Conservation (phyloP, 148 eudicot species). For the Nyssa sinensis region DNA sequence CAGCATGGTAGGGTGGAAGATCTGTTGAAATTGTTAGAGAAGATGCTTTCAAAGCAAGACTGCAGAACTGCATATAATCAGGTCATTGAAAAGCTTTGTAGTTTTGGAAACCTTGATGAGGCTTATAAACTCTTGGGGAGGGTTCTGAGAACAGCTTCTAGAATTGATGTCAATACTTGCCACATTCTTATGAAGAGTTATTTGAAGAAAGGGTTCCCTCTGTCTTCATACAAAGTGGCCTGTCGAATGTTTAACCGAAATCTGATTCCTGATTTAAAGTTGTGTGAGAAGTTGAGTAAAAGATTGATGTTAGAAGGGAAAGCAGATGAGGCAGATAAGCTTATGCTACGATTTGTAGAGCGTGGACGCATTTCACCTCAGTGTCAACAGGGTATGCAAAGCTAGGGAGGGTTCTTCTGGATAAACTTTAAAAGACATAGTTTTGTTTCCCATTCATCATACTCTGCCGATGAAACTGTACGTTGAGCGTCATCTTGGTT, state of each 20-base stretch:
- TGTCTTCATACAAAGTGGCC: slow-evolving; percentile 35
- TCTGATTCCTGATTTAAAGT: slow-evolving; percentile 29
- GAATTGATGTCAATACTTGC: slow-evolving; percentile 34
- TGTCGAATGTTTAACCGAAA: slow-evolving; percentile 35
- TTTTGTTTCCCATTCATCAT: neutral
- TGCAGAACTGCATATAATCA: slow-evolving; percentile 38
- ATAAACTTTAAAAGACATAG: neutral
- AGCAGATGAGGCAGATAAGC: slow-evolving; percentile 37
- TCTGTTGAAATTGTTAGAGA: slow-evolving; percentile 30
- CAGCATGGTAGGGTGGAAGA: slow-evolving; percentile 36
- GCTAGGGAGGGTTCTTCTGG: neutral
- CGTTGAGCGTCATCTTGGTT: neutral
- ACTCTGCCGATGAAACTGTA: neutral
- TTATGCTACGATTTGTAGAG: slow-evolving; percentile 34
- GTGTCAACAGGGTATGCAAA: slow-evolving; percentile 1
- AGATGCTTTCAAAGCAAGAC: slow-evolving; percentile 27
- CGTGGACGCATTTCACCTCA: slow-evolving; percentile 27
- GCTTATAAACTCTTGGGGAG: slow-evolving; percentile 32
- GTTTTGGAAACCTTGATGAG: slow-evolving; percentile 25
- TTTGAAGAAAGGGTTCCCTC: slow-evolving; percentile 31
- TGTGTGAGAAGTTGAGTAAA: slow-evolving; percentile 33
- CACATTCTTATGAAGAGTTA: slow-evolving; percentile 35
- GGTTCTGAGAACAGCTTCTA: slow-evolving; percentile 32
- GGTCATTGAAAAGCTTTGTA: slow-evolving; percentile 41
- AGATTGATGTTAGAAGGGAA: slow-evolving; percentile 34